Conservation (phyloP, 176 grass and related monocot species). For the Juncus effusus region DNA sequence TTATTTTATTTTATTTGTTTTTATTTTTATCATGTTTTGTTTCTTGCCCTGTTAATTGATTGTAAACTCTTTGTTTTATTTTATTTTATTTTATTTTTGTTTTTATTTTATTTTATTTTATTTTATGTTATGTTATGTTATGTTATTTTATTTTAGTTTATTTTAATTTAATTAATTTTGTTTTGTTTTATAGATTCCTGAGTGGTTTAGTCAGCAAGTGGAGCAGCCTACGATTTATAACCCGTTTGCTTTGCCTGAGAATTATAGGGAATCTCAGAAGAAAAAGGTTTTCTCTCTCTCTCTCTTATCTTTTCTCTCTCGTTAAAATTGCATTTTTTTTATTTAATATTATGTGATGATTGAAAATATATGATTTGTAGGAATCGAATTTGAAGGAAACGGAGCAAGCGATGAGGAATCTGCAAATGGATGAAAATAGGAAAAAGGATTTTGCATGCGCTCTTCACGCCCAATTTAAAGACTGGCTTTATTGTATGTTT, state of each 20-base stretch:
- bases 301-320: slow-evolving; percentile 20
- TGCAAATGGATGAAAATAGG: slow-evolving; percentile 84
- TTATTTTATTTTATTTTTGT: neutral
- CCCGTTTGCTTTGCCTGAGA: slow-evolving; percentile 86
- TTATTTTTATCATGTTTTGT: slow-evolving; percentile 5
- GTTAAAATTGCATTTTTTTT: slow-evolving; percentile 17
- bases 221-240: slow-evolving; percentile 51
- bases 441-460: slow-evolving; percentile 70
- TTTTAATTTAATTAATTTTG: too few species aligned
- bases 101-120: neutral
- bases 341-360: slow-evolving; percentile 16
- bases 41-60: slow-evolving; percentile 7
- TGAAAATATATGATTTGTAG: slow-evolving; percentile 42
- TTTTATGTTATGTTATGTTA: too few species aligned
- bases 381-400: slow-evolving; percentile 60
- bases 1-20: neutral
- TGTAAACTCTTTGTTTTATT: neutral
- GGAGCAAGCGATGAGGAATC: slow-evolving; percentile 60
- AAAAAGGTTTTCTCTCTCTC: slow-evolving; percentile 69
- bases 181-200: slow-evolving; percentile 63
- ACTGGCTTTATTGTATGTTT: slow-evolving; percentile 91
- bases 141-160: too few species aligned
- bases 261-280: slow-evolving; percentile 60
- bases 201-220: slow-evolving; percentile 56
- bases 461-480: slow-evolving; percentile 92